phyloP scores from a whole-genome alignment of 2,329 filamentous ascomycete species.

The Epichloe scottii region DNA sequence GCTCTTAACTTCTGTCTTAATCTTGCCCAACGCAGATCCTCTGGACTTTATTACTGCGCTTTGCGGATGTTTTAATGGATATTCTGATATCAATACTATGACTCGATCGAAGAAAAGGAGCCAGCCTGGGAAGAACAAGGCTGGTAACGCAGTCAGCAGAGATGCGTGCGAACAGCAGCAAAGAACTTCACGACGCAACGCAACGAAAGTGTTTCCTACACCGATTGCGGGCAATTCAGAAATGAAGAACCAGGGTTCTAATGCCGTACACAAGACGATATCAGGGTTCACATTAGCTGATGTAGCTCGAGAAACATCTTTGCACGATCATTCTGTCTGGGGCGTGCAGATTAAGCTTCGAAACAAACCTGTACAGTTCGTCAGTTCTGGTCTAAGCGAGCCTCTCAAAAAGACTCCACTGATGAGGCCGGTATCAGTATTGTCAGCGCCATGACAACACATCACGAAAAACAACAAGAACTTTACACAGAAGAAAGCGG shows the following conservation, averaged over 20 bases:
- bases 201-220: not conserved
- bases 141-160: not conserved
- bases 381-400: constrained; percentile 40
- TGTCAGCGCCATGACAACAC: constrained; percentile 2
- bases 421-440: not conserved
- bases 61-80: not conserved
- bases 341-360: constrained; percentile 30
- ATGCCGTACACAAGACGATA: not conserved
- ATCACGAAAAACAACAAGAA: not conserved
- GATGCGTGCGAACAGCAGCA: not conserved
- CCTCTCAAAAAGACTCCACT: constrained; percentile 25
- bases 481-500: not conserved
- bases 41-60: not conserved
- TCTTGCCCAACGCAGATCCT: not conserved
- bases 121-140: not conserved
- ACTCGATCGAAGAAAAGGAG: not conserved
- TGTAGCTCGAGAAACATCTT: constrained; percentile 36
- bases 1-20: no score
- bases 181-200: not conserved
- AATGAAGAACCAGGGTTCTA: not conserved
- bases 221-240: not conserved
- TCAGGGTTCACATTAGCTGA: constrained; percentile 25
- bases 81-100: not conserved
- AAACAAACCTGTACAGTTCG: constrained; percentile 36
- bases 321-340: constrained; percentile 30